phyloP scores from a whole-genome alignment of 495 filamentous ascomycete genomes.

The Cudoniella acicularis region DNA sequence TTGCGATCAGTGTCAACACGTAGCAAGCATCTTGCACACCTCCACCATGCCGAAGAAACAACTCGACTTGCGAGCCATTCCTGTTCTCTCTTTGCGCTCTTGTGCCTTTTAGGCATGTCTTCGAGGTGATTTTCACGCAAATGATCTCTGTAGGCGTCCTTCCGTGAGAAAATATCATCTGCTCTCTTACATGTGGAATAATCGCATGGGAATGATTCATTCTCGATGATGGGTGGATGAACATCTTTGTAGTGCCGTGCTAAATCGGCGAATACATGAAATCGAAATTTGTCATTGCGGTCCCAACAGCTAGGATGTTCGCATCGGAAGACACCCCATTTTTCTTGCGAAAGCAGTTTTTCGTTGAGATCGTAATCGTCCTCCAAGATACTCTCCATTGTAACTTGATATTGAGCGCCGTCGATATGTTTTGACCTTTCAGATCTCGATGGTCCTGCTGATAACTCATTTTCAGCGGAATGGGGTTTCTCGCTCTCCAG shows the following conservation, averaged over 20 bases:
- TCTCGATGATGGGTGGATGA: background rate
- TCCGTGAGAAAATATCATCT: background rate
- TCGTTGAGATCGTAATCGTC: background rate
- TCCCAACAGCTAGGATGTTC: background rate
- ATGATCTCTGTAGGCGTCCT: constrained; percentile 34
- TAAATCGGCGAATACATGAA: constrained; percentile 31
- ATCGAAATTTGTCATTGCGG: background rate
- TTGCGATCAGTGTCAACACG: background rate
- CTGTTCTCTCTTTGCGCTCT: background rate
- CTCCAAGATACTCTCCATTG: background rate
- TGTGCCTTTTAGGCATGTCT: constrained; percentile 21
- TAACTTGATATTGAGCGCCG: no score
- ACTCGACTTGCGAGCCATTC: background rate
- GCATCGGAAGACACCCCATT: background rate
- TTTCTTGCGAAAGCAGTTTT: background rate
- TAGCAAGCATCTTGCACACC: background rate
- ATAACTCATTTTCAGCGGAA: no score
- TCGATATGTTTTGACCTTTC: no score
- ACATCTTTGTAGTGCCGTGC: constrained; percentile 30
- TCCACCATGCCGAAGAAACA: background rate
- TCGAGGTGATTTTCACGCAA: constrained; percentile 42
- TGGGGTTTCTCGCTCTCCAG: no score
- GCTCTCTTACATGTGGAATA: background rate
- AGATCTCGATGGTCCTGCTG: no score
- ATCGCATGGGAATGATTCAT: background rate